Base-by-base conservation (phyloP, 179 eudicot genomes). In the Corrigiola litoralis region DNA sequence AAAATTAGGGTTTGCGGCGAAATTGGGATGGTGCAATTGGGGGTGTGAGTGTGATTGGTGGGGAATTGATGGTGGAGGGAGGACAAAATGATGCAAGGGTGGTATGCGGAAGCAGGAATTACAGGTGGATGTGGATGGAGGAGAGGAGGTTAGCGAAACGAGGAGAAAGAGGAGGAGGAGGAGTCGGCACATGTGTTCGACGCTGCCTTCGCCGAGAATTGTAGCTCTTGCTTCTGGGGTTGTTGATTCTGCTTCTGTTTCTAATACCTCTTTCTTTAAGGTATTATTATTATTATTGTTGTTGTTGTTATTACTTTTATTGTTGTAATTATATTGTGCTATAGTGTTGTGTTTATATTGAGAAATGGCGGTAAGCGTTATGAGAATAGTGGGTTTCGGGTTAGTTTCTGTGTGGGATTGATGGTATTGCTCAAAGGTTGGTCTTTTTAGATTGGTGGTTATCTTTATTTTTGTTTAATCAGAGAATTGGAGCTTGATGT, bases 151-250 rank as follows among this genome's bases (percentile, higher is more conserved):
- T n/a, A 47, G 78, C 48, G 75, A 63, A 23, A 63, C 25, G 62
- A 60, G 82, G 68, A 77, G 71, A 69, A 67, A 64, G 72, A 56
- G 49, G 62, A 60, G 82, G 68, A 77, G 71, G 66, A 67, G 66
- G 72, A 56, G 49, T 76, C 83, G 80, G 80, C 83, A 76, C 78
- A 85, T 85, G 90, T 69, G 73, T 79, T 62, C 84, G 67, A 79
- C 74, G 17, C 65, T 42, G 9, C 65, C 79, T 54, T 58, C 83
- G 63, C 38, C 80, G 61, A 44, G 55, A 66, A 66, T 80, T 62
- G 74, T 69, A 66, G 76, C 49, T 37, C 64, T 67, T 60, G 61
- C 57, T 61, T 68, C 63, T 51, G 63, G 52, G 72, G 75, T 76
- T 74, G 65, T 76, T 5, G 29, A 17, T 41, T 38, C 52, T 63